Conservation (phyloP, 306 rosid species). For the Malus orientalis region DNA sequence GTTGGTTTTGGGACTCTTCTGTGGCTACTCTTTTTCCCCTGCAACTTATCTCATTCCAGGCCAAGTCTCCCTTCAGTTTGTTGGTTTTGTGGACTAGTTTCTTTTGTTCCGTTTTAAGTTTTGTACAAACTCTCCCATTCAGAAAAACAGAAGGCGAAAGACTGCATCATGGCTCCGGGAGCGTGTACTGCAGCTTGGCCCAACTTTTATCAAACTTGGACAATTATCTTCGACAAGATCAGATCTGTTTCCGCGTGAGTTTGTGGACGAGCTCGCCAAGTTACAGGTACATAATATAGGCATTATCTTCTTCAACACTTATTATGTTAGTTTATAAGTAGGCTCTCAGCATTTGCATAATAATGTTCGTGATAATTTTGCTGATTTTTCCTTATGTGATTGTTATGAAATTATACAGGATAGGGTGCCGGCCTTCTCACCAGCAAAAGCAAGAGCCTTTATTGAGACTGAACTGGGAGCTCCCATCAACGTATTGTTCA, state of each 20-base stretch:
- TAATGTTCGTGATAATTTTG: background rate
- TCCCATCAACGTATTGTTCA: slow-evolving; percentile 49
- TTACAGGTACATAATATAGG: slow-evolving; percentile 50
- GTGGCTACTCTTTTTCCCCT: background rate
- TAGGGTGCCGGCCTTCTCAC: slow-evolving; percentile 85
- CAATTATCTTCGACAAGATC: slow-evolving; percentile 91
- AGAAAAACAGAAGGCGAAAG: slow-evolving; percentile 60
- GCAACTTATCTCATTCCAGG: background rate
- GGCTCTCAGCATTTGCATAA: background rate
- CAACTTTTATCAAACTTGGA: slow-evolving; percentile 91
- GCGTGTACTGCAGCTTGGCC: slow-evolving; percentile 82
- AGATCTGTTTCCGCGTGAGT: slow-evolving; percentile 80
- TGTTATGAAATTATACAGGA: slow-evolving; percentile 46
- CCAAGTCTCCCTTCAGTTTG: slow-evolving; percentile 4
- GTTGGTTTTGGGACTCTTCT: slow-evolving; percentile 32
- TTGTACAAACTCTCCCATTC: slow-evolving; percentile 16
- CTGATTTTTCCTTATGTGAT: slow-evolving; percentile 4
- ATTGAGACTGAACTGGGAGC: slow-evolving; percentile 78
- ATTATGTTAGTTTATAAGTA: background rate
- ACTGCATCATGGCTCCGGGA: slow-evolving; percentile 90
- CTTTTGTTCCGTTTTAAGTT: slow-evolving; percentile 2
- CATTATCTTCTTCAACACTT: background rate
- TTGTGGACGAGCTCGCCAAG: slow-evolving; percentile 88
- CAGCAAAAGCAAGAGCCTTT: slow-evolving; percentile 64
- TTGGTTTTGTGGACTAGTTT: slow-evolving; percentile 7